Conservation (phyloP, 1,284 basidiomycete genomes). For the Boletus semigastroideus region DNA sequence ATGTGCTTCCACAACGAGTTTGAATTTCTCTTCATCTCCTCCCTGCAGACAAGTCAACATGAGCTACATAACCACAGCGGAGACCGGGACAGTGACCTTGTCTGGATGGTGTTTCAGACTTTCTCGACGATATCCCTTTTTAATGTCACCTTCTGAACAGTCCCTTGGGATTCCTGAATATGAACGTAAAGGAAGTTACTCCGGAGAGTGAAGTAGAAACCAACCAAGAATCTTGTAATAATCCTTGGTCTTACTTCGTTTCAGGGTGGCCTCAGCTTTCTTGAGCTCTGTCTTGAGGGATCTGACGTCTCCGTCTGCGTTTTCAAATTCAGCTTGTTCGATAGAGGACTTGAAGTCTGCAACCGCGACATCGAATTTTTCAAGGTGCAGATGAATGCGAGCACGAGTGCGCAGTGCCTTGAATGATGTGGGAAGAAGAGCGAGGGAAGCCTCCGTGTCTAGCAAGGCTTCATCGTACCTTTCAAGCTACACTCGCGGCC, state of each 20-base stretch:
- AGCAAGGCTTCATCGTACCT: constrained; percentile 65
- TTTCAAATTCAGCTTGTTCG: constrained; percentile 63
- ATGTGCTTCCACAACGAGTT: constrained; percentile 76
- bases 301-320: constrained; percentile 60
- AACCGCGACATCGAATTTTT: constrained; percentile 73
- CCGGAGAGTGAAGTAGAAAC: background rate
- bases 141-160: constrained; percentile 68
- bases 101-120: constrained; percentile 83
- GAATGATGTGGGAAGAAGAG: constrained; percentile 66
- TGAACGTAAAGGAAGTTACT: constrained; percentile 24
- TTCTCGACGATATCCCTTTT: constrained; percentile 77
- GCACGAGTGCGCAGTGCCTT: constrained; percentile 87
- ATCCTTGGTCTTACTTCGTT: constrained; percentile 83
- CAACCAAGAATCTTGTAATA: constrained; percentile 74
- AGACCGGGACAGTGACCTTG: constrained; percentile 47
- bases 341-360: constrained; percentile 78
- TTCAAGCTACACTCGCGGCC: constrained; percentile 47
- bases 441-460: constrained; percentile 71
- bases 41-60: constrained; percentile 39
- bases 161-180: constrained; percentile 55
- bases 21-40: constrained; percentile 85
- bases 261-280: constrained; percentile 76
- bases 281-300: constrained; percentile 65
- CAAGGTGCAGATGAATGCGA: constrained; percentile 71
- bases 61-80: constrained; percentile 3